Base-by-base conservation (phyloP, 2,329 filamentous ascomycete species). In the Tolypocladium endophyticum region DNA sequence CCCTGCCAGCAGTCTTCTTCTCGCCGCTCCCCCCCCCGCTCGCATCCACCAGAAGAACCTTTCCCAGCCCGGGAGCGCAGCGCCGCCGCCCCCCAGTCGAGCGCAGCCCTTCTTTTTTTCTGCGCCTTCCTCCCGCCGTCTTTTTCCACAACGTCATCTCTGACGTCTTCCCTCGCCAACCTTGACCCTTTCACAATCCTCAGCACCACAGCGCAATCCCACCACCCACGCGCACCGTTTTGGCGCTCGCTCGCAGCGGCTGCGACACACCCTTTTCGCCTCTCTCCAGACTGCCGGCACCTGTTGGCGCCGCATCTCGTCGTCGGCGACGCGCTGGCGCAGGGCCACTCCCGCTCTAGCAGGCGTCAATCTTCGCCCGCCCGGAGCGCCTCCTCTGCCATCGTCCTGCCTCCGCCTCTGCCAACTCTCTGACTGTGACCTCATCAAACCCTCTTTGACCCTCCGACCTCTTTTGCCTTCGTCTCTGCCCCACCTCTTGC, bases 71-170 rank as follows among this genome's bases (percentile, higher is more conserved):
- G 47, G 47, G 47, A 52, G 28, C 45, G 16, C 45, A 50, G 23
- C 45, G 45, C 23, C 18, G 20, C 39, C 14, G 8, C 47, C 50
- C 50, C 50, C 50, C 28, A 35, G n/a, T n/a, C n/a, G n/a, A n/a
- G 50, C 50, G 50, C 28, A 33, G 25, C 47, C 68, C 65, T 60
- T 63, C 63, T 67, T 65, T 69, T 64, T 69, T 70, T 59, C 66
- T 69, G 66, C 71, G 70, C 70, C 69, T 67, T 72, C 70, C 70
- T 69, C 72, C 66, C 68, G 67, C 70, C 65, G 70, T 67, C 68
- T 63, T 59, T 55, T 64, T 39, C 53, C 70, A 71, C 73, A 77
- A 77, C 75, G 75, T 77, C 75, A 77, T 77, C 75, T 76, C 75
- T 77, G 75, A 77, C 75, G 75, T 77, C 74, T 77, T 76, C 69